Base-by-base conservation (phyloP, 225 moss, liverwort and hornwort species). In the Sphagnum tenellum region DNA sequence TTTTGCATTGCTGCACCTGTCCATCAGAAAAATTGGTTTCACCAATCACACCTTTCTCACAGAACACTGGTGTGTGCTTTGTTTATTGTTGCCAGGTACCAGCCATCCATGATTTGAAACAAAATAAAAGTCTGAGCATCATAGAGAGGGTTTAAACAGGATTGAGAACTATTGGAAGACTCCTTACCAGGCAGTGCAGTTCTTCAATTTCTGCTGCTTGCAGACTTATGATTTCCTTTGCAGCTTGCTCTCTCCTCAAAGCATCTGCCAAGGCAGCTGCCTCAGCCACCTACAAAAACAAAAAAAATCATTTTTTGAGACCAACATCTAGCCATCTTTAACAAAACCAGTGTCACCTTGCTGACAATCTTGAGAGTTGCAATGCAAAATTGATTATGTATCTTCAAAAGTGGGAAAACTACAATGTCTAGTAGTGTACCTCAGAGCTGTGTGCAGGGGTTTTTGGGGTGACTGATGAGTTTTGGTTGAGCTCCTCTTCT, bases 171-270 rank as follows among this genome's bases (percentile, higher is more conserved):
- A 52, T 7, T 45, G 45, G 59, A 13, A n/a, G 45, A 60, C 12
- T 7, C 52, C 9, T 52, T 78, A 92, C 92, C 87, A 94, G 69
- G 4, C 94, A 90, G 55, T 77, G 85, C 3, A 94, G 74, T 54
- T 90, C 90, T 78, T 90, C 89, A 12, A 94, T 72, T 49, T 87
- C 90, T 12, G 90, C 94, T 10, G 88, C 87, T 77, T 87, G 94
- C 51, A 77, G 85, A 3, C 61, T 71, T 61, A 83, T 75, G 8
- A 60, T 73, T 59, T 82, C 94, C 69, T 90, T 89, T 0, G 89
- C 87, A 50, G 67, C 78, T 47, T 77, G 82, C 52, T 94, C 94
- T 68, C 94, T 72, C 64, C 94, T 79, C 11, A 90, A 80, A 57
- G 93, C 80, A 44, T 82, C 93, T 12, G 82, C 77, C 61, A 94